Percentiles rank a stretch among this genome's conserved stretches.
Evolutionary conservation across 2,329 filamentous ascomycete genomes (phyloP).

Genomic region (Pseudogymnoascus sp.): DNA sequence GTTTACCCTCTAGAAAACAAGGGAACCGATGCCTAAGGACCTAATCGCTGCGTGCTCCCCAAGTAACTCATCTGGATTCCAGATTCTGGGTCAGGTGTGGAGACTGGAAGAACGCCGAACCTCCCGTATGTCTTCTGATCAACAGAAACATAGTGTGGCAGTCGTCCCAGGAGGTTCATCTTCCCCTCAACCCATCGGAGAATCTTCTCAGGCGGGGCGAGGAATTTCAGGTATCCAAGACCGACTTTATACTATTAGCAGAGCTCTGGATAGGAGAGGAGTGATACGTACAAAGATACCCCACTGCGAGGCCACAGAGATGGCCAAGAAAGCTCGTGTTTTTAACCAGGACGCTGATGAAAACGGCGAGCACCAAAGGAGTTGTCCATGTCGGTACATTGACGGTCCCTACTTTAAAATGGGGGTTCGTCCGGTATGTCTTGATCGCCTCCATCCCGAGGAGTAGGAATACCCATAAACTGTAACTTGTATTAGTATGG

Average conservation of each 20-base stretch:
- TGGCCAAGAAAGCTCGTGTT: constrained; percentile 82
- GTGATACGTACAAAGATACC: constrained; percentile 68
- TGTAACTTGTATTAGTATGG: constrained; percentile 35
- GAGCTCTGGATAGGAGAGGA: neutral
- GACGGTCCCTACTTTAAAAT: constrained; percentile 56
- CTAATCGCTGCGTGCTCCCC: constrained; percentile 60
- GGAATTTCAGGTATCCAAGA: constrained; percentile 79
- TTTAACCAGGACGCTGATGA: constrained; percentile 71
- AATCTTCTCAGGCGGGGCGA: constrained; percentile 83
- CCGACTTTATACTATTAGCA: constrained; percentile 52
- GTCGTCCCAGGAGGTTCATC: constrained; percentile 72
- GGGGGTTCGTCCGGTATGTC: constrained; percentile 74
- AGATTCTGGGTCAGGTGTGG: constrained; percentile 33
- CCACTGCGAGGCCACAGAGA: constrained; percentile 72
- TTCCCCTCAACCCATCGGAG: constrained; percentile 85
- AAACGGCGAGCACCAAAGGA: constrained; percentile 69
- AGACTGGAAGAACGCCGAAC: constrained; percentile 73
- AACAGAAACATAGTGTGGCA: constrained; percentile 89
- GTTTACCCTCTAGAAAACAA: neutral
- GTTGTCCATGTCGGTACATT: constrained; percentile 89
- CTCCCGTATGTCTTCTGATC: constrained; percentile 94
- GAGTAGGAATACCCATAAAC: constrained; percentile 88
- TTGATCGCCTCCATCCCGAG: constrained; percentile 80
- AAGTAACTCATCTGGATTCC: constrained; percentile 53
- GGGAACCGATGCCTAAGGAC: constrained; percentile 45